Evolutionary conservation across 2,329 filamentous ascomycete species (phyloP).

Genomic region (Graphilbum sp.): DNA sequence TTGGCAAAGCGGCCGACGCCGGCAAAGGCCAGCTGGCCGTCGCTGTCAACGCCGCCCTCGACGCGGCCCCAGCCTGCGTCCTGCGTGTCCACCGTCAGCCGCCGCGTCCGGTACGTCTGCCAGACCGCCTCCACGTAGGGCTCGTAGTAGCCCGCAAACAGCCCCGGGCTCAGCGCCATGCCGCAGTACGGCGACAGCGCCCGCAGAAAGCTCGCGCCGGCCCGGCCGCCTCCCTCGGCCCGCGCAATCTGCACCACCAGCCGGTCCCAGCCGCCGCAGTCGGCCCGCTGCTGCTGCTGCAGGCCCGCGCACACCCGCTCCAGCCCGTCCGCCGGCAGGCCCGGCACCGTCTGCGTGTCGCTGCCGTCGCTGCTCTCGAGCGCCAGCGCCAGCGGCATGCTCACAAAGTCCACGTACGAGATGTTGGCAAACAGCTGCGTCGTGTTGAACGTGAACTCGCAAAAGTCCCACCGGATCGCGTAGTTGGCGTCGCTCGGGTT

Average conservation of each 20-base stretch:
- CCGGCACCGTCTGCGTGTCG: slow-evolving; percentile 27
- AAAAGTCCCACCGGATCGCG: slow-evolving; percentile 46
- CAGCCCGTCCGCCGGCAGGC: slow-evolving; percentile 30
- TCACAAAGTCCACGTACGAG: slow-evolving; percentile 61
- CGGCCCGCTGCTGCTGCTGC: slow-evolving; percentile 25
- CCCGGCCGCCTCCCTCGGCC: too few species aligned
- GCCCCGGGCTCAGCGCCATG: slow-evolving; percentile 21
- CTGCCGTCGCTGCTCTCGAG: slow-evolving; percentile 30
- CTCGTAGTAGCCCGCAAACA: slow-evolving; percentile 34
- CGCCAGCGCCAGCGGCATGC: slow-evolving; percentile 41
- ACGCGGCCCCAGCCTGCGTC: slow-evolving; percentile 30
- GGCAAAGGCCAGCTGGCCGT: slow-evolving; percentile 23
- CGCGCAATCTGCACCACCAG: slow-evolving; percentile 26
- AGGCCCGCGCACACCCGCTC: slow-evolving; percentile 27
- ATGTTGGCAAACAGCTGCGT: slow-evolving; percentile 51
- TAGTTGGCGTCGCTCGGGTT: slow-evolving; percentile 50
- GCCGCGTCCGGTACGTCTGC: slow-evolving; percentile 25
- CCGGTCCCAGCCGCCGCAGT: slow-evolving; percentile 34
- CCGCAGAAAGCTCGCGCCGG: slow-evolving; percentile 19
- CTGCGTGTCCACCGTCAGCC: slow-evolving; percentile 38
- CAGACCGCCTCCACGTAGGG: slow-evolving; percentile 35
- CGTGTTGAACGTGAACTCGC: slow-evolving; percentile 51
- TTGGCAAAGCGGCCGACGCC: slow-evolving; percentile 24
- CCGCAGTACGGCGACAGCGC: slow-evolving; percentile 37
- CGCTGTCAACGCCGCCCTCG: slow-evolving; percentile 22